Base-by-base conservation (phyloP, 139 green algal species). In the Closterium sp. region DNA sequence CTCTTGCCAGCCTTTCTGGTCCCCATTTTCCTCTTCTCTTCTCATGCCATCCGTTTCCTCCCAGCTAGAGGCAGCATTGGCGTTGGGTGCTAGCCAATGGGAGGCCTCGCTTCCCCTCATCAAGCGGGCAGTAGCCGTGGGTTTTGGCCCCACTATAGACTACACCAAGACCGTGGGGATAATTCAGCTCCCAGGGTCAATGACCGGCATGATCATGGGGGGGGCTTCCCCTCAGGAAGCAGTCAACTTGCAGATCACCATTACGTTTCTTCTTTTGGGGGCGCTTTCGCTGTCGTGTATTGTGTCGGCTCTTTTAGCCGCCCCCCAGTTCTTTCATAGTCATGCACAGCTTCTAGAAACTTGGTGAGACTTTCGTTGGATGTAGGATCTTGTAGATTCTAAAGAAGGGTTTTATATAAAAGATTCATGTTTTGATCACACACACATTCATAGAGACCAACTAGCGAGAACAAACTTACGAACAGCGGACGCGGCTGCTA, bases 161-260 rank as follows among this genome's bases (percentile, higher is more conserved):
- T 84, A 86, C 30, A 31, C 90, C 31, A 93, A 91, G 21, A 93
- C 90, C 0, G 73, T 91, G 17, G 90, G 90, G 27, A n/a, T 93
- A 9, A 42, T 93, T 27, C 31, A 34, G 28, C 85, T 92, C 31
- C 90, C 90, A n/a, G 90, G 90, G 10, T 86, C 90, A 22, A 92
- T 91, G 85, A 93, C 90, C 7, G 90, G 90, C 1, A 86, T 93
- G 28, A 93, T 93, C 86, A 85, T 93, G 85, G 90, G 90, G 17
- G 90, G 90, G 1, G 86, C 90, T 4, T 93, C 90, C 6, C 84
- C 85, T 0, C 17, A 85, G 1, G 90, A 93, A 84, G 90, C 90
- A 4, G 85, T 93, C 7, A 28, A 91, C 1, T 11, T 93, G 45
- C 90, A 93, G 86, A 91, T 93, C 19, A 31, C 28, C 5, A 31